Base-by-base conservation (phyloP, 305 asterid species). In the Vinca major region DNA sequence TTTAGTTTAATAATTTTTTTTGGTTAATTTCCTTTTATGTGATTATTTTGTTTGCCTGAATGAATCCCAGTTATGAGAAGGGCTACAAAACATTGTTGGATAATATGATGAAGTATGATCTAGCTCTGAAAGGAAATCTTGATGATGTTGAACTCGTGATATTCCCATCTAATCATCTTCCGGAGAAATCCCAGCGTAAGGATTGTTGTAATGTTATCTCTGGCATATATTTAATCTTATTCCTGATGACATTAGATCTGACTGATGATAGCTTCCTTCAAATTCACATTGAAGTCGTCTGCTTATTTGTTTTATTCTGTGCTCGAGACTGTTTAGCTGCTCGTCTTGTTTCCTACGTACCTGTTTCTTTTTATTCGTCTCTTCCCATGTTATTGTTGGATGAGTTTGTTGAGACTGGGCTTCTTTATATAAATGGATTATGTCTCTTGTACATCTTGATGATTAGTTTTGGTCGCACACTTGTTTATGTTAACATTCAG, bases 121-220 rank as follows among this genome's bases (percentile, higher is more conserved):
- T 89, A 68, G 95, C 94, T 81, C 94, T 92, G 66, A 86, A 71
- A 78, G 96, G 89, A 64, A 83, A 75, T 76, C 51, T 88, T 67
- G 71, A 82, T 73, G 94, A 87, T 49, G 86, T 84, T 50, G 98
- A 92, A 74, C 89, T 92, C 73, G 84, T 92, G 81, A 86, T 92
- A 78, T 92, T 87, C 83, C 85, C 96, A 70, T 92, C 96, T 66
- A 86, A 80, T 75, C 88, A 73, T 72, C 97, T 92, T 78, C 97
- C 94, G 57, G 86, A 87, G 54, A 84, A 83, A 56, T 84, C 81
- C 66, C 86, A 87, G 56, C 81, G 97, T 92, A 83, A 85, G 95
- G 68, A 26, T 47, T 50, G 14, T 52, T 21, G n/a, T 67, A 1
- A 1, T 51, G 1, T 17, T 5, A 11, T 58, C 4, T 8, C 21